Base-by-base conservation (phyloP, 352 stramenopile species). In the Globisporangium nagaii region DNA sequence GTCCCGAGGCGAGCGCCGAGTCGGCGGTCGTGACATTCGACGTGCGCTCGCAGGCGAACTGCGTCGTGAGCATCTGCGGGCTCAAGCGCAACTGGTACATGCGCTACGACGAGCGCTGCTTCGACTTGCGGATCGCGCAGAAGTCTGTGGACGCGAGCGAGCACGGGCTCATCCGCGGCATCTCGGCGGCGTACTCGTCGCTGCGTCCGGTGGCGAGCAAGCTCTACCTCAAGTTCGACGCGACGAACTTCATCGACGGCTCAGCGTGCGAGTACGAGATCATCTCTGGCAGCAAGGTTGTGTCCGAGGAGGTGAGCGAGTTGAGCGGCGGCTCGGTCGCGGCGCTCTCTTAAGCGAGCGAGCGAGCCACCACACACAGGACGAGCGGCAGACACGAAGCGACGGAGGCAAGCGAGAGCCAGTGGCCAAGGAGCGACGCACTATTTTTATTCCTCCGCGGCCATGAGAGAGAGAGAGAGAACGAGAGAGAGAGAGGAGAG, bases 151-250 rank as follows among this genome's bases (percentile, higher is more conserved):
- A 90, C 52, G 20, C 70, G 27, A 45, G 53, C 9, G 63, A 85
- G 52, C 84, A 87, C 58, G 76, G 78, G 3, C 59, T 88, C 42
- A 88, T 90, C 51, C 65, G 66, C 22, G 80, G 75, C 43, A 74
- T 90, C 46, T 88, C 75, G 62, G 80, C 80, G 1, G 80, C 77
- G 19, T 90, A 84, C 59, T 75, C 66, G 20, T 57, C 66, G 24
- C 30, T 60, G 15, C 70, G 67, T 13, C 80, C 75, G 1, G 71
- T 85, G 22, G 80, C 80, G 30, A 69, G 60, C 19, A 86, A 81
- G 47, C 63, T 90, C 42, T 90, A 88, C 58, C 69, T 90, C 46
- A 90, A 90, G 56, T 90, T 90, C 48, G 80, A 90, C 63, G 62
- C 72, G 36, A 75, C 66, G 27, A 90, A 90, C 63, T 86, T 85